phyloP scores from a whole-genome alignment of 2,329 filamentous ascomycete species.

The Microdochium trichocladiopsis region DNA sequence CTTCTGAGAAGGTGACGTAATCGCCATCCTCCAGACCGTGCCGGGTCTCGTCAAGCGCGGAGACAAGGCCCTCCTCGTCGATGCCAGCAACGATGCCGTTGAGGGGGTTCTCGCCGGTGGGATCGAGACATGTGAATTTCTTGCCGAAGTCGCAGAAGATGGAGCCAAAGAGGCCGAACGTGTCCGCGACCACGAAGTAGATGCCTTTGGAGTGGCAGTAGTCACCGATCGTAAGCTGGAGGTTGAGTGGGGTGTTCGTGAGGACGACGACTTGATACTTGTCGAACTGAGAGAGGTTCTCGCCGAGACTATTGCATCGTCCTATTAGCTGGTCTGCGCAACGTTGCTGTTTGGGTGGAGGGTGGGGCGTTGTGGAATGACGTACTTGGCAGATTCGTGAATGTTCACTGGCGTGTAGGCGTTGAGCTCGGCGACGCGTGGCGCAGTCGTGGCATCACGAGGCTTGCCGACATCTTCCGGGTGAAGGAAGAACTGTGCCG shows the following conservation, averaged over 20 bases:
- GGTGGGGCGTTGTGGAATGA: not conserved
- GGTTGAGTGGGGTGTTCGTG: constrained; percentile 72
- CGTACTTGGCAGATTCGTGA: constrained; percentile 52
- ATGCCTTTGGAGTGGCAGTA: constrained; percentile 94
- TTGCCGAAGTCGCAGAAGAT: constrained; percentile 97
- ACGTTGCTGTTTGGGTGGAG: too few relatives aligned
- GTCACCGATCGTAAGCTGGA: constrained; percentile 79
- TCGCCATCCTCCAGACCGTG: constrained; percentile 96
- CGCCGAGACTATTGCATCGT: constrained; percentile 51
- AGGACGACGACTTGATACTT: constrained; percentile 90
- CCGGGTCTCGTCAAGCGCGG: constrained; percentile 86
- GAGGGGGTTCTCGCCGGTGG: constrained; percentile 81
- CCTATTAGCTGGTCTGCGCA: constrained; percentile 4
- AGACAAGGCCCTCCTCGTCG: constrained; percentile 83
- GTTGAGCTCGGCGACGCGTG: constrained; percentile 89
- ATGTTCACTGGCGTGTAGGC: constrained; percentile 88
- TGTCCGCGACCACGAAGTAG: constrained; percentile 80
- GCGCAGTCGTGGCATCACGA: constrained; percentile 77
- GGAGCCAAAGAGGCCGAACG: constrained; percentile 87
- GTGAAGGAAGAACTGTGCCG: constrained; percentile 94
- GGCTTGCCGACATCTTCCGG: constrained; percentile 86
- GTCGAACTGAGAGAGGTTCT: constrained; percentile 75
- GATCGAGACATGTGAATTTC: constrained; percentile 83
- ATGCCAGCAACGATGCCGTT: constrained; percentile 88
- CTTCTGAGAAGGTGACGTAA: constrained; percentile 87